phyloP scores from a whole-genome alignment of 371 early-diverging fungal genomes.

The Umbelopsis sp. region DNA sequence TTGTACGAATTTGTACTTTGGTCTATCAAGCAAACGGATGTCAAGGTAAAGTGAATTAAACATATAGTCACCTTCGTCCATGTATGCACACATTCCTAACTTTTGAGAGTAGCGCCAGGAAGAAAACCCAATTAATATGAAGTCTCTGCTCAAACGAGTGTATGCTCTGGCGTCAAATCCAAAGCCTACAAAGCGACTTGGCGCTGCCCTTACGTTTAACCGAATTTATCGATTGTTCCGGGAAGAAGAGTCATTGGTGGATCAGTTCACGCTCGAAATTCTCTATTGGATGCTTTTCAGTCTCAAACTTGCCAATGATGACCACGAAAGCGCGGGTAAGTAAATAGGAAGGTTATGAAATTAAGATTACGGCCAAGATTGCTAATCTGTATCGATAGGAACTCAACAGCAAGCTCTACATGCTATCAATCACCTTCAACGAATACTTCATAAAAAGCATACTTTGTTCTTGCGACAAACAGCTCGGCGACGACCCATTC shows the following conservation, averaged over 20 bases:
- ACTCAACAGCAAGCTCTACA: conserved; percentile 57
- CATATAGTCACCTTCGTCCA: background rate
- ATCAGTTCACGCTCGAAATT: conserved; percentile 70
- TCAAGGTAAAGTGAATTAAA: conserved; percentile 24
- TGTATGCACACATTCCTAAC: conserved; percentile 1
- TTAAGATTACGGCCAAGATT: too few relatives aligned
- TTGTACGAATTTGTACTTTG: conserved; percentile 75
- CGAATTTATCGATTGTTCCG: conserved; percentile 70
- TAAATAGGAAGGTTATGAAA: background rate
- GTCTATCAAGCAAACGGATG: conserved; percentile 72
- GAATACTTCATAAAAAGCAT: conserved; percentile 59
- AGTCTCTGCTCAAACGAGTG: conserved; percentile 69
- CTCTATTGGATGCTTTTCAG: conserved; percentile 70
- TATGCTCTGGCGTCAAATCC: conserved; percentile 67
- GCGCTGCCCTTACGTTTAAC: conserved; percentile 74
- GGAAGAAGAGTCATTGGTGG: conserved; percentile 63
- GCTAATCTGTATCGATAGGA: conserved; percentile 25
- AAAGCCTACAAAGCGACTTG: conserved; percentile 67
- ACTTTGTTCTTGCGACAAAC: conserved; percentile 48
- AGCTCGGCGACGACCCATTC: conserved; percentile 48
- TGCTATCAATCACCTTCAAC: conserved; percentile 63
- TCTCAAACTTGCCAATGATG: conserved; percentile 66
- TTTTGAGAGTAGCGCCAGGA: conserved; percentile 19
- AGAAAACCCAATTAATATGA: conserved; percentile 64
- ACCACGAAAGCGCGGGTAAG: conserved; percentile 60